Conservation (phyloP, 352 stramenopile species). For the Phytophthora hybrid region DNA sequence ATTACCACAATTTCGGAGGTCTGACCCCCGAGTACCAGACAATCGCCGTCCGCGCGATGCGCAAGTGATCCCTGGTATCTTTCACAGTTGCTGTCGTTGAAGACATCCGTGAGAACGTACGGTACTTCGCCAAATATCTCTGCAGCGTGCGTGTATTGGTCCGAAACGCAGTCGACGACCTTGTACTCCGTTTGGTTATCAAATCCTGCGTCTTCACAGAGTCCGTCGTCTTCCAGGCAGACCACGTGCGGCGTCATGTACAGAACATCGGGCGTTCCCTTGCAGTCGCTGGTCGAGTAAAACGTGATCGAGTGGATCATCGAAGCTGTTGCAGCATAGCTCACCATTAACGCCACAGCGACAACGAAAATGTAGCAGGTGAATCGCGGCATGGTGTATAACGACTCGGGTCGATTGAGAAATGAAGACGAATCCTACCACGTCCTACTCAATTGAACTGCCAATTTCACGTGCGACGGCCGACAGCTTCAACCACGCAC, state of each 20-base stretch:
- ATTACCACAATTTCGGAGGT: neutral
- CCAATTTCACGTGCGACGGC: neutral
- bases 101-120: neutral
- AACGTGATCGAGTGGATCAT: neutral
- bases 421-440: neutral
- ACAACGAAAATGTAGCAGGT: neutral
- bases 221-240: neutral
- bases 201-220: neutral
- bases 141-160: conserved; percentile 1
- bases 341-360: neutral
- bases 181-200: conserved; percentile 1
- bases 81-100: conserved; percentile 3
- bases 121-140: neutral
- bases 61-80: neutral
- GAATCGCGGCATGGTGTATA: neutral
- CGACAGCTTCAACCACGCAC: neutral
- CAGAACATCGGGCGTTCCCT: neutral
- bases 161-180: neutral
- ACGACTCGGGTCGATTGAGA: neutral
- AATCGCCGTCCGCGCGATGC: neutral
- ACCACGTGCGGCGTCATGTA: neutral
- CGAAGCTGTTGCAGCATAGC: neutral
- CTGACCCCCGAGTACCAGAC: neutral
- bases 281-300: conserved; percentile 4
- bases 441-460: neutral